phyloP scores from a whole-genome alignment of 108 stramenopile species.

The Pseudonitzschia pungens region DNA sequence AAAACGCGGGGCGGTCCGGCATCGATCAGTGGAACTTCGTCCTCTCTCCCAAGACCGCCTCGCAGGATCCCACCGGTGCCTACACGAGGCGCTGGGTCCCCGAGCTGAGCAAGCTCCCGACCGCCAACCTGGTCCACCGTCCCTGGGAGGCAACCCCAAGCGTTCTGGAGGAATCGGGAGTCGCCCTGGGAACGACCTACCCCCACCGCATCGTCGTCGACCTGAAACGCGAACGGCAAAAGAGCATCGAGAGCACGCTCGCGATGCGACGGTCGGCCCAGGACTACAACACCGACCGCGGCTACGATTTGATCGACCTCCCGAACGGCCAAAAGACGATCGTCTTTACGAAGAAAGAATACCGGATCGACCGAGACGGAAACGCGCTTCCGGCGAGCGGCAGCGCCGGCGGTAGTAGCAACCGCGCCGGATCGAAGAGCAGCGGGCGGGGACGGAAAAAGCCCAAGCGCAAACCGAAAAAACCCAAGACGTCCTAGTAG shows the following conservation, averaged over 20 bases:
- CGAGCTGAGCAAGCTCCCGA: slow-evolving; percentile 32
- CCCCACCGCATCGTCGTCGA: slow-evolving; percentile 33
- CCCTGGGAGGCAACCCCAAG: slow-evolving; percentile 36
- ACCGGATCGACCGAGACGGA: slow-evolving; percentile 31
- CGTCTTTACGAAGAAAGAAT: slow-evolving; percentile 48
- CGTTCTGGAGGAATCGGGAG: slow-evolving; percentile 20
- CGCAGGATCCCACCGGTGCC: slow-evolving; percentile 43
- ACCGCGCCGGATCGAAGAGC: not conserved
- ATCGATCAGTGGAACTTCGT: slow-evolving; percentile 55
- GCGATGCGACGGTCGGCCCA: slow-evolving; percentile 32
- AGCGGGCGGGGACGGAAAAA: not conserved
- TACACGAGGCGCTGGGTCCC: slow-evolving; percentile 45
- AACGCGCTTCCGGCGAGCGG: slow-evolving; percentile 3
- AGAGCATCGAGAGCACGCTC: slow-evolving; percentile 33
- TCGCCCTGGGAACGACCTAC: slow-evolving; percentile 33
- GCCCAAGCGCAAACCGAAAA: not conserved
- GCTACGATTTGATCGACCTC: slow-evolving; percentile 39
- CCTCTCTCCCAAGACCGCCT: slow-evolving; percentile 36
- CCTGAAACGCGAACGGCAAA: slow-evolving; percentile 30
- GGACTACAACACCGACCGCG: slow-evolving; percentile 23
- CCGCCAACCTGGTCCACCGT: slow-evolving; percentile 29
- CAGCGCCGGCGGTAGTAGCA: not conserved
- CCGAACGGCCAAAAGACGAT: slow-evolving; percentile 34
- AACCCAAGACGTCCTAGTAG: not conserved
- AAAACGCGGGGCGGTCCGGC: slow-evolving; percentile 47